A percentile compares a stretch with the other conserved stretches of the same genome.
Conservation (phyloP, 2,329 filamentous ascomycete genomes). For the Cladophialophora immunda region DNA sequence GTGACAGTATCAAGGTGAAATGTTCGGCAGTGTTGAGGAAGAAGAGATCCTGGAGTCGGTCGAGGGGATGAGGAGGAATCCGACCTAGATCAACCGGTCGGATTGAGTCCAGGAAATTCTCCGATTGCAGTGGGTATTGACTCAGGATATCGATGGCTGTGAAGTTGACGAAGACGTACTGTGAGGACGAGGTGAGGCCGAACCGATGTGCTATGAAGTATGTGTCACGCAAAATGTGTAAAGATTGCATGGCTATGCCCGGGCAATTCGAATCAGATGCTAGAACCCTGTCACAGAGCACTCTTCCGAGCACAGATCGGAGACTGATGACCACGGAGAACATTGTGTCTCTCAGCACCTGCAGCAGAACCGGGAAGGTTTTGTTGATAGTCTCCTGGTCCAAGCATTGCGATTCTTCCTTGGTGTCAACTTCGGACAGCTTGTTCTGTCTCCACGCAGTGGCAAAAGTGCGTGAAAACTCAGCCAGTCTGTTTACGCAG, state of each 20-base stretch:
- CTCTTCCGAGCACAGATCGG: slow-evolving; percentile 75
- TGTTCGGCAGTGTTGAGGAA: slow-evolving; percentile 89
- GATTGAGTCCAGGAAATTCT: slow-evolving; percentile 72
- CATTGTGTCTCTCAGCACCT: slow-evolving; percentile 75
- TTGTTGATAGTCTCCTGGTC: slow-evolving; percentile 70
- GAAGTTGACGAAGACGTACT: slow-evolving; percentile 84
- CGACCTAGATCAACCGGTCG: slow-evolving; percentile 63
- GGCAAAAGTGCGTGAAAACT: slow-evolving; percentile 72
- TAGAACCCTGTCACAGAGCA: slow-evolving; percentile 64
- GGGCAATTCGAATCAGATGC: slow-evolving; percentile 68
- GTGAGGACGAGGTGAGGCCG: slow-evolving; percentile 77
- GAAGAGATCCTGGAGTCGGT: slow-evolving; percentile 81
- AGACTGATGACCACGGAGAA: slow-evolving; percentile 79
- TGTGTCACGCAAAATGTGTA: slow-evolving; percentile 78
- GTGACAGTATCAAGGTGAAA: slow-evolving; percentile 74
- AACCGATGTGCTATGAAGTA: slow-evolving; percentile 83
- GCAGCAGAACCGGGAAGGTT: slow-evolving; percentile 78
- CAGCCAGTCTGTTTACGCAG: slow-evolving; percentile 67
- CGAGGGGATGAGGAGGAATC: slow-evolving; percentile 70
- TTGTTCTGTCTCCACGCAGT: slow-evolving; percentile 78
- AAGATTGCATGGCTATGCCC: slow-evolving; percentile 72
- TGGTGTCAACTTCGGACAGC: slow-evolving; percentile 74
- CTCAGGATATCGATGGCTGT: slow-evolving; percentile 82
- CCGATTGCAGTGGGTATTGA: slow-evolving; percentile 71
- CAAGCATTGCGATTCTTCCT: slow-evolving; percentile 70